Conservation (phyloP, 495 filamentous ascomycete genomes). For the Aspergillus bridgeri region DNA sequence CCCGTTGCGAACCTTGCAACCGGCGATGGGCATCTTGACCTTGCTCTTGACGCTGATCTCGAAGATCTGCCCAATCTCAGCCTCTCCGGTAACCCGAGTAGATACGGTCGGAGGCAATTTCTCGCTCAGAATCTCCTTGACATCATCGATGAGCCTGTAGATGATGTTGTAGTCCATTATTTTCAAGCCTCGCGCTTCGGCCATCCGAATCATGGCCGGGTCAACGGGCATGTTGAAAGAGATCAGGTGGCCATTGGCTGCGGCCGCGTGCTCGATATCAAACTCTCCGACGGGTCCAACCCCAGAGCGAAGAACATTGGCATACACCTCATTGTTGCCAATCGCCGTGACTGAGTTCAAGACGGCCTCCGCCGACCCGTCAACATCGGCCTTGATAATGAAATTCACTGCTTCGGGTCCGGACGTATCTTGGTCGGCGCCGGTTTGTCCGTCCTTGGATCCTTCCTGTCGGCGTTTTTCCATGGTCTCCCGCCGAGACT, state of each 20-base stretch:
- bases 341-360: conserved; percentile 66
- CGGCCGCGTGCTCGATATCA: conserved; percentile 82
- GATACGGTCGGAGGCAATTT: conserved; percentile 62
- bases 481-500: conserved; percentile 57
- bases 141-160: conserved; percentile 82
- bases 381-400: conserved; percentile 89
- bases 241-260: conserved; percentile 67
- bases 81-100: conserved; percentile 75
- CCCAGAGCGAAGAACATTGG: conserved; percentile 70
- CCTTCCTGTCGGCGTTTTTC: conserved; percentile 55
- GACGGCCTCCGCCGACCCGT: conserved; percentile 89
- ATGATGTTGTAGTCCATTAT: conserved; percentile 90
- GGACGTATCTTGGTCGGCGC: conserved; percentile 30
- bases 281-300: conserved; percentile 80
- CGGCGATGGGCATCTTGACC: conserved; percentile 69
- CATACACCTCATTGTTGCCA: conserved; percentile 77
- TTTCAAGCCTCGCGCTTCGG: conserved; percentile 63
- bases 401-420: conserved; percentile 70
- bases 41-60: conserved; percentile 74
- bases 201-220: conserved; percentile 62
- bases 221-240: conserved; percentile 81
- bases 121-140: conserved; percentile 64
- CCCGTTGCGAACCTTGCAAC: conserved; percentile 85
- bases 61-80: conserved; percentile 80
- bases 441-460: conserved; percentile 20